A percentile compares a stretch with the other conserved stretches of the same genome.
These are phyloP conservation scores for Exophiala sp. DNA, from an alignment of 2,329 filamentous ascomycete species.

Conservation along the genomic window DNA sequence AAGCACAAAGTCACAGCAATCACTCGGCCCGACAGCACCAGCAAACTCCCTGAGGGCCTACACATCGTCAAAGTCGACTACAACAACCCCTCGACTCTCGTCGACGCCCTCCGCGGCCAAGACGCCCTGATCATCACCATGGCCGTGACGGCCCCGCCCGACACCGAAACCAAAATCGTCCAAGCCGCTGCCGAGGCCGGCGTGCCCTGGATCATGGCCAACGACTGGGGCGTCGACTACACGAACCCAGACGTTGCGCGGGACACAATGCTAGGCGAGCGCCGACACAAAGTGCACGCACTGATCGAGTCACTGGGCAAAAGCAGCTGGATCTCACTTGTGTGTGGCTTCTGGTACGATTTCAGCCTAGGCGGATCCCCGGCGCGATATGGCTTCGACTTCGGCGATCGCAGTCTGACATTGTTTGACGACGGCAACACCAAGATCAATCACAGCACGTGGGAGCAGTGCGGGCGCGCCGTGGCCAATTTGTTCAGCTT, in stretches of 20 bases:
- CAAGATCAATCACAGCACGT: constrained; percentile 58
- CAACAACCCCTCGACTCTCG: constrained; percentile 43
- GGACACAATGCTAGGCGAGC: constrained; percentile 36
- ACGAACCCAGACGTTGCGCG: constrained; percentile 34
- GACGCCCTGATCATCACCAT: constrained; percentile 59
- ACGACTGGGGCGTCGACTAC: constrained; percentile 39
- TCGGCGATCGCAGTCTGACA: constrained; percentile 41
- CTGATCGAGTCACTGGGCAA: constrained; percentile 42
- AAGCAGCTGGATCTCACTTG: constrained; percentile 43
- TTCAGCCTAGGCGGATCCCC: constrained; percentile 43
- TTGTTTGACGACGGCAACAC: constrained; percentile 58
- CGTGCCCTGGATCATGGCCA: constrained; percentile 56
- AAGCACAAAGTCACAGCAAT: constrained; percentile 54
- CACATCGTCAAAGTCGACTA: constrained; percentile 42
- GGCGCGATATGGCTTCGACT: constrained; percentile 49
- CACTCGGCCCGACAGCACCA: constrained; percentile 45
- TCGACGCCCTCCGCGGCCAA: constrained; percentile 52
- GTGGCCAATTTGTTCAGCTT: constrained; percentile 52
- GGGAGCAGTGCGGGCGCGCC: constrained; percentile 54
- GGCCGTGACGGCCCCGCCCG: constrained; percentile 42
- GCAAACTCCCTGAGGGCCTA: constrained; percentile 45
- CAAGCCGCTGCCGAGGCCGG: constrained; percentile 54
- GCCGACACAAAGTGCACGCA: constrained; percentile 27
- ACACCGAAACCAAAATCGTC: constrained; percentile 50
- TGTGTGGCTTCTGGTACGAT: constrained; percentile 54